These are phyloP conservation scores for Tetracentron sinense DNA, from an alignment of 164 flowering plant genomes.

Conservation along the genomic window DNA sequence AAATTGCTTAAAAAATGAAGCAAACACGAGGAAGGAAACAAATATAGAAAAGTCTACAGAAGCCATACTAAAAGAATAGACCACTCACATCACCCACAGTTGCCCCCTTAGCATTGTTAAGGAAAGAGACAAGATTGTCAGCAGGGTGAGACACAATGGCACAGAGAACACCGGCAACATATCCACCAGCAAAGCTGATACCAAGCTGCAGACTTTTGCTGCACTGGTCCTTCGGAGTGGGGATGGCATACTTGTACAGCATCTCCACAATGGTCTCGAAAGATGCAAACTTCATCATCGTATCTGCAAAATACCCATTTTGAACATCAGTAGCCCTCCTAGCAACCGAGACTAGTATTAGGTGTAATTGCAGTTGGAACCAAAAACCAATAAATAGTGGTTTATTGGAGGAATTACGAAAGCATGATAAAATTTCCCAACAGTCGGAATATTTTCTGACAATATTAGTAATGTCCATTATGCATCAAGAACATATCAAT, in stretches of 20 bases:
- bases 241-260: constrained; percentile 68
- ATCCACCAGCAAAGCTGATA: constrained; percentile 84
- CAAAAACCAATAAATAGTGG: neutral
- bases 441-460: no score
- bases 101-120: constrained; percentile 86
- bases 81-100: constrained; percentile 80
- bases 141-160: constrained; percentile 90
- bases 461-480: no score
- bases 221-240: constrained; percentile 69
- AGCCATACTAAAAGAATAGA: neutral
- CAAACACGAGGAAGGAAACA: no score
- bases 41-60: neutral
- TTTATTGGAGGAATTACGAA: no score
- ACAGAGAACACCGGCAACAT: constrained; percentile 82
- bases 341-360: neutral
- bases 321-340: neutral
- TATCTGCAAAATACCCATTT: constrained; percentile 40
- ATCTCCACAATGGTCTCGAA: constrained; percentile 81
- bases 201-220: constrained; percentile 72
- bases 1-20: neutral
- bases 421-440: no score
- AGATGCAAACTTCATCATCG: constrained; percentile 93
- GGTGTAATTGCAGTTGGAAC: neutral
- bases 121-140: constrained; percentile 85
- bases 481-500: no score